Conservation (phyloP, 257 asterid species). For the Fraxinus excelsior region DNA sequence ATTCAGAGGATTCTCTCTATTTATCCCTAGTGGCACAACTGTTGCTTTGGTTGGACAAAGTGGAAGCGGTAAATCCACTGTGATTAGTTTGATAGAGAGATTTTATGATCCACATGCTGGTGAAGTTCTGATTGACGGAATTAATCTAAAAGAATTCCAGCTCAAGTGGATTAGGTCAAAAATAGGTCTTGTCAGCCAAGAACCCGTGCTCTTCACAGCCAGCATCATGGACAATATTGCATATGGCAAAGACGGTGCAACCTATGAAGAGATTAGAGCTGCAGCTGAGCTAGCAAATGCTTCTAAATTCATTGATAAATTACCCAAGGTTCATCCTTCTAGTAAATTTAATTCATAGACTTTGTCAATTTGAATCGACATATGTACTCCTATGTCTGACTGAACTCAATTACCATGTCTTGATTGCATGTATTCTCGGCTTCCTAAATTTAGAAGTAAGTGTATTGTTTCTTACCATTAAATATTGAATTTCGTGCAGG, state of each 20-base stretch:
- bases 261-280: constrained; percentile 55
- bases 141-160: constrained; percentile 61
- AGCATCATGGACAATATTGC: constrained; percentile 73
- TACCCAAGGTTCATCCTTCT: constrained; percentile 52
- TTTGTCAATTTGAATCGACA: neutral
- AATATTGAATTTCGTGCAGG: constrained; percentile 36
- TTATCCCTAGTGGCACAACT: constrained; percentile 53
- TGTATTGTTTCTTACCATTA: neutral
- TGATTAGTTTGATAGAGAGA: constrained; percentile 67
- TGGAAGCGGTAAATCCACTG: constrained; percentile 84
- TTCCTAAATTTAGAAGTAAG: too few relatives aligned
- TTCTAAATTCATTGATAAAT: constrained; percentile 61
- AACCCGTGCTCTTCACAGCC: constrained; percentile 70
- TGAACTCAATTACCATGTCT: neutral
- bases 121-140: constrained; percentile 59
- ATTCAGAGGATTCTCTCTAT: constrained; percentile 59
- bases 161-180: constrained; percentile 73
- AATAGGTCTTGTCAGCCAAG: constrained; percentile 80
- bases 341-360: neutral
- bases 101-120: constrained; percentile 78
- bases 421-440: neutral
- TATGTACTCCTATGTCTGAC: neutral
- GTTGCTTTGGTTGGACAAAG: constrained; percentile 81
- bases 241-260: constrained; percentile 68
- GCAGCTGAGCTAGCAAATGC: constrained; percentile 78